Conservation (phyloP, 352 stramenopile genomes). For the Globisporangium okanoganense region DNA sequence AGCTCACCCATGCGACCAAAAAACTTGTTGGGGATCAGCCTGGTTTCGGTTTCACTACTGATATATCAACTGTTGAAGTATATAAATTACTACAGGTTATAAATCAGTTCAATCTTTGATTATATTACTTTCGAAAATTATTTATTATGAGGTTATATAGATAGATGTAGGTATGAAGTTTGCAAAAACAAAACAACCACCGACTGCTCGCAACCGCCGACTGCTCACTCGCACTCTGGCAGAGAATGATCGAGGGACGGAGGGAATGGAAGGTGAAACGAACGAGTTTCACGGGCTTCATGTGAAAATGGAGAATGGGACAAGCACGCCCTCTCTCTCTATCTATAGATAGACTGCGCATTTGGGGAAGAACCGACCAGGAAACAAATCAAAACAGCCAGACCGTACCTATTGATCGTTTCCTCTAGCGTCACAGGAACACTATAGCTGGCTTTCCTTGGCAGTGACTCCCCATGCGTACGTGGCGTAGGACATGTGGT, state of each 20-base stretch:
- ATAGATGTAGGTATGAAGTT: no score
- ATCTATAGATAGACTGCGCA: background rate
- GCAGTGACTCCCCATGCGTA: slow-evolving; percentile 30
- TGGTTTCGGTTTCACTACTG: background rate
- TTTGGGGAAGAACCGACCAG: background rate
- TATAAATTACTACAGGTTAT: background rate
- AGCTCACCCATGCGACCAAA: slow-evolving; percentile 4
- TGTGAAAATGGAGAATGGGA: background rate
- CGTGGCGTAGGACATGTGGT: slow-evolving; percentile 35
- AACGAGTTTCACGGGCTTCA: background rate
- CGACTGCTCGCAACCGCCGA: background rate
- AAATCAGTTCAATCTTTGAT: background rate
- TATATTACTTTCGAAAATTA: background rate
- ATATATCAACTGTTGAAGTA: background rate
- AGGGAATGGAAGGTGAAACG: background rate
- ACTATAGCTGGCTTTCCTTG: background rate
- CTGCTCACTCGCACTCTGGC: background rate
- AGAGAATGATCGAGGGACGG: background rate
- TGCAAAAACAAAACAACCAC: no score
- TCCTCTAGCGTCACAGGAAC: background rate
- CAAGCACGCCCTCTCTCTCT: background rate
- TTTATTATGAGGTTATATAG: background rate
- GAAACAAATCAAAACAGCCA: background rate
- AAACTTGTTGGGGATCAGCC: background rate
- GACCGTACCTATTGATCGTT: background rate